Conservation (phyloP, 177 flowering plant genomes). For the Vitis hybrid region DNA sequence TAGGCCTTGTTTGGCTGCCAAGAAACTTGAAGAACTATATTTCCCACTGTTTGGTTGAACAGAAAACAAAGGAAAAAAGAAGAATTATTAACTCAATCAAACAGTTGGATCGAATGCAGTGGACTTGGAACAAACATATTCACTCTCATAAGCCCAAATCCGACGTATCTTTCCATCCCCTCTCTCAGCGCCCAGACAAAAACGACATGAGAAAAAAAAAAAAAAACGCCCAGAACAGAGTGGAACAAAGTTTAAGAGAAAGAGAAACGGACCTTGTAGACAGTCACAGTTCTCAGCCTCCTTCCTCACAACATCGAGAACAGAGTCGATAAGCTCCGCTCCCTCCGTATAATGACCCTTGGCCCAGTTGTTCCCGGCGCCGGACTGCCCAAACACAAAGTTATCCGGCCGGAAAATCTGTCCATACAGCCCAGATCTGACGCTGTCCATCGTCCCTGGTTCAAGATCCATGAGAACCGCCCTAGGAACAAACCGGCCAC, state of each 20-base stretch:
- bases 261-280: conserved; percentile 40
- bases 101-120: too few relatives aligned
- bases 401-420: conserved; percentile 70
- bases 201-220: neutral
- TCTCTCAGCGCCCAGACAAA: too few relatives aligned
- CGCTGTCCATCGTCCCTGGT: conserved; percentile 68
- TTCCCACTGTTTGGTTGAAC: neutral
- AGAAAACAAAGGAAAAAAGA: too few relatives aligned
- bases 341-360: conserved; percentile 69
- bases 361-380: conserved; percentile 58
- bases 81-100: too few relatives aligned
- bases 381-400: conserved; percentile 67
- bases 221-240: neutral
- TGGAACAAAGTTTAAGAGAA: neutral
- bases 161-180: too few relatives aligned
- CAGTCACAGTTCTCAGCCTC: conserved; percentile 67
- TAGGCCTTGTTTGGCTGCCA: too few relatives aligned
- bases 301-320: conserved; percentile 62
- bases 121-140: too few relatives aligned
- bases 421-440: conserved; percentile 65
- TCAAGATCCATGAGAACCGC: conserved; percentile 70
- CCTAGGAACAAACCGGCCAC: conserved; percentile 59
- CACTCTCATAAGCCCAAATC: too few relatives aligned
- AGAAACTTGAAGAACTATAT: neutral
- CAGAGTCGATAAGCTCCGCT: conserved; percentile 59